phyloP scores from a whole-genome alignment of 768 basidiomycete genomes.

The Kwoniella sp. region DNA sequence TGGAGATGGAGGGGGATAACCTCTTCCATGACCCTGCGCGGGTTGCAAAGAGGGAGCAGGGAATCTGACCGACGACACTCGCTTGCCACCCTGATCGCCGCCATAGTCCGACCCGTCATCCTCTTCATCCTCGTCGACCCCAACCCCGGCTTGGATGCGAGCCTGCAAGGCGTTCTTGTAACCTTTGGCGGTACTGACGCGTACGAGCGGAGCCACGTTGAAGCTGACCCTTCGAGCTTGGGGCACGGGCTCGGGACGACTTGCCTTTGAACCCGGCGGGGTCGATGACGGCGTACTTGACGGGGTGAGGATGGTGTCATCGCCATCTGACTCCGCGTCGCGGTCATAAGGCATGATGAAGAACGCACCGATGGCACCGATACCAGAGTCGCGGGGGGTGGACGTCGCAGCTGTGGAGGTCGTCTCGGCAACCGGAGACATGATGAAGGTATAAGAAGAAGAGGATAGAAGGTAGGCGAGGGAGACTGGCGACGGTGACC shows the following conservation, averaged over 20 bases:
- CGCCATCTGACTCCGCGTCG: conserved; percentile 14
- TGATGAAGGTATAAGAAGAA: neutral
- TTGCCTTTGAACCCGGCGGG: neutral
- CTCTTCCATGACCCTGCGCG: conserved; percentile 8
- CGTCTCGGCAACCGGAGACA: neutral
- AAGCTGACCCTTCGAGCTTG: neutral
- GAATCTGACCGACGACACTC: conserved; percentile 19
- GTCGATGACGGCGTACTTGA: neutral
- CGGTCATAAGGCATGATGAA: conserved; percentile 18
- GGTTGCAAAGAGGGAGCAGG: conserved; percentile 13
- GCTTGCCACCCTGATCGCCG: neutral
- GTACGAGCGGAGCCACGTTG: neutral
- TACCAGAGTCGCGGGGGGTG: conserved; percentile 12
- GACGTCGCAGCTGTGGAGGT: conserved; percentile 1
- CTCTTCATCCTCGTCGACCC: neutral
- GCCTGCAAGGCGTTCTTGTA: conserved; percentile 9
- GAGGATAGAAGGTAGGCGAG: no score
- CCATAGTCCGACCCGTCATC: neutral
- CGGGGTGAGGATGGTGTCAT: neutral
- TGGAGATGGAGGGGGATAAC: no score
- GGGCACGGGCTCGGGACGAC: conserved; percentile 1
- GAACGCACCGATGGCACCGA: conserved; percentile 21
- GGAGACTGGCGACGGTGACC: no score
- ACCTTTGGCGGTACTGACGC: neutral
- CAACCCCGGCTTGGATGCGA: conserved; percentile 6